Percentiles rank a stretch among this genome's conserved stretches.
These are phyloP conservation scores for Exophiala spinifera DNA, from an alignment of 2,329 filamentous ascomycete genomes.

Conservation along the genomic window DNA sequence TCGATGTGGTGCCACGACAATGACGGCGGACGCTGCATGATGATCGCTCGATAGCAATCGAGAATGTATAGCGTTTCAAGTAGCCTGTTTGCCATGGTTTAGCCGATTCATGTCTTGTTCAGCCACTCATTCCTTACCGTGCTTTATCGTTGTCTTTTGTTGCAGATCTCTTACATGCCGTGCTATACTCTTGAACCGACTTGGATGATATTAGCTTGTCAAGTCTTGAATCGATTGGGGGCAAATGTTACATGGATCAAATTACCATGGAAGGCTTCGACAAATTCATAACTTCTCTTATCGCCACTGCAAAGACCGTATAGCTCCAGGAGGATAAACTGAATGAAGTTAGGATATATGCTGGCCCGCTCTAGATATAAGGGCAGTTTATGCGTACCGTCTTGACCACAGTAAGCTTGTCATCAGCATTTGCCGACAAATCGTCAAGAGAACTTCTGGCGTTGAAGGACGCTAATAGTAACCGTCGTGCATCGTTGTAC, in stretches of 20 bases:
- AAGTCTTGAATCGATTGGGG: neutral
- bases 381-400: neutral
- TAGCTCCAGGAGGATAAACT: slow-evolving; percentile 13
- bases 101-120: neutral
- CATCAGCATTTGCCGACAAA: neutral
- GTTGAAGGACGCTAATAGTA: slow-evolving; percentile 8
- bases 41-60: slow-evolving; percentile 14
- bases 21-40: slow-evolving; percentile 13
- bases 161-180: neutral
- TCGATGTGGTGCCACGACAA: slow-evolving; percentile 9
- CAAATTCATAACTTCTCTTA: slow-evolving; percentile 20
- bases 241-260: slow-evolving; percentile 7
- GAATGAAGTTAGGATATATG: neutral
- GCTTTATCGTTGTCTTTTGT: slow-evolving; percentile 2
- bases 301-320: slow-evolving; percentile 18
- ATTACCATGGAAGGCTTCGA: slow-evolving; percentile 16
- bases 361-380: neutral
- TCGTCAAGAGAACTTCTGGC: neutral
- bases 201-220: neutral
- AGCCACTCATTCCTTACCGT: slow-evolving; percentile 3
- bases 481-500: slow-evolving; percentile 18
- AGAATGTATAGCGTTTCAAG: slow-evolving; percentile 18
- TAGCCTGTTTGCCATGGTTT: neutral
- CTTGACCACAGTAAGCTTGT: slow-evolving; percentile 8
- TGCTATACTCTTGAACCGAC: slow-evolving; percentile 16